Percentiles rank a stretch among this genome's conserved stretches.
Conservation (phyloP, 768 basidiomycete genomes). For the Lactarius vividus region DNA sequence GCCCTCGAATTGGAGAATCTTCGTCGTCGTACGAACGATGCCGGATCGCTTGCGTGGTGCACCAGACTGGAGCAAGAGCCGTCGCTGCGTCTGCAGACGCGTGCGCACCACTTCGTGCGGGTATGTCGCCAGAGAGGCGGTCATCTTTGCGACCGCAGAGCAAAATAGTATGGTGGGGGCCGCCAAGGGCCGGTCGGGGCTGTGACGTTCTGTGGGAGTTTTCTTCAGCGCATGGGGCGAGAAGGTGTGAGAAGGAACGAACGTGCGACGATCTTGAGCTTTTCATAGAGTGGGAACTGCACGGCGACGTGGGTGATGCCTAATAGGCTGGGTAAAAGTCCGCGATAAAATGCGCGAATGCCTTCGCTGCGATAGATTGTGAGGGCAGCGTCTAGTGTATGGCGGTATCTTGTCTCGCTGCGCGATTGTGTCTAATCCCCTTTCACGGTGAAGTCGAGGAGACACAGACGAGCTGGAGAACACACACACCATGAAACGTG, state of each 20-base stretch:
- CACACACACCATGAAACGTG: constrained; percentile 87
- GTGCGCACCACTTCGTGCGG: constrained; percentile 99
- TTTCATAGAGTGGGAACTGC: constrained; percentile 96
- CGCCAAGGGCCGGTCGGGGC: constrained; percentile 41
- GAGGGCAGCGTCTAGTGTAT: constrained; percentile 84
- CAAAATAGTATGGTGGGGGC: constrained; percentile 74
- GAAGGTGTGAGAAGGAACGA: constrained; percentile 34
- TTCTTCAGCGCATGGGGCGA: neutral
- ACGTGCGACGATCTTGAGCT: constrained; percentile 85
- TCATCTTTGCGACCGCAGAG: constrained; percentile 94
- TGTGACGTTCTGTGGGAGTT: constrained; percentile 20
- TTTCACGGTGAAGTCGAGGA: neutral
- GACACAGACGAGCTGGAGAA: constrained; percentile 23
- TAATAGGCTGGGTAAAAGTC: constrained; percentile 86
- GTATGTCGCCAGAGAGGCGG: constrained; percentile 92
- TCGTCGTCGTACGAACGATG: constrained; percentile 68
- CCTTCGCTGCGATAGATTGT: constrained; percentile 94
- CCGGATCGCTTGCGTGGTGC: constrained; percentile 62
- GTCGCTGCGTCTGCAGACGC: constrained; percentile 84
- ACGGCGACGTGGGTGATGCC: constrained; percentile 95
- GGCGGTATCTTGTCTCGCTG: constrained; percentile 75
- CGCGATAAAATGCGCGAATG: constrained; percentile 86
- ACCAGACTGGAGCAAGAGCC: constrained; percentile 45
- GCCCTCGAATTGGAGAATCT: constrained; percentile 78
- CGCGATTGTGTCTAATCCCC: constrained; percentile 72